Evolutionary conservation across 768 basidiomycete species (phyloP).

Genomic region (Coprinopsis marcescibilis): DNA sequence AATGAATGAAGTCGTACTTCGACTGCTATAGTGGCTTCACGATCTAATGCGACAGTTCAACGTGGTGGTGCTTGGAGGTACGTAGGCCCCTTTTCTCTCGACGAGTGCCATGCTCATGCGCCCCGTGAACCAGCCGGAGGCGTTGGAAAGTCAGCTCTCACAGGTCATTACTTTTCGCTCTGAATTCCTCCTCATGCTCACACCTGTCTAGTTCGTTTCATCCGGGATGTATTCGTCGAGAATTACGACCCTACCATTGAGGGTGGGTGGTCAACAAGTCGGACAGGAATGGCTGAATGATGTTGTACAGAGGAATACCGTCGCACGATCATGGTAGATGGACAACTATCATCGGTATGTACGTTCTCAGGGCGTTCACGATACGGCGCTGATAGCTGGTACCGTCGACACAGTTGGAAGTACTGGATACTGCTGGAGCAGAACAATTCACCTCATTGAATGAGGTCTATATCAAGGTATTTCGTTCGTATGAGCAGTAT

Average conservation of each 20-base stretch:
- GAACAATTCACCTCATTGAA: constrained; percentile 80
- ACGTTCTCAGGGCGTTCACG: neutral
- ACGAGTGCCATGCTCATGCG: constrained; percentile 6
- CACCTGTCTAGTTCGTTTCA: constrained; percentile 51
- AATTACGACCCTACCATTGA: constrained; percentile 83
- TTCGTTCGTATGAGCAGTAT: neutral
- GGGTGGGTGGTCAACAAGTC: constrained; percentile 36
- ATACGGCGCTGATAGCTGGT: neutral
- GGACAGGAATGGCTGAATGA: neutral
- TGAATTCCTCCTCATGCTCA: constrained; percentile 2
- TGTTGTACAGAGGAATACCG: constrained; percentile 60
- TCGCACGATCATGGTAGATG: constrained; percentile 60
- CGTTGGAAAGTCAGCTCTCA: constrained; percentile 84
- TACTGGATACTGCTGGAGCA: constrained; percentile 80
- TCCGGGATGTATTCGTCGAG: constrained; percentile 66
- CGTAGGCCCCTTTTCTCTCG: constrained; percentile 15
- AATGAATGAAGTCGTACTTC: neutral
- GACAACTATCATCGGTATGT: constrained; percentile 55
- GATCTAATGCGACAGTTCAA: constrained; percentile 61
- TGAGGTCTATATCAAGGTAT: constrained; percentile 77
- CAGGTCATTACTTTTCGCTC: constrained; percentile 30
- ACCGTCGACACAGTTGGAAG: constrained; percentile 54
- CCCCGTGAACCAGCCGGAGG: constrained; percentile 57
- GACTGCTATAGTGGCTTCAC: neutral
- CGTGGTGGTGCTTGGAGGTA: constrained; percentile 78